phyloP scores from a whole-genome alignment of 73 alveolate species.

The Symbiodinium natans region DNA sequence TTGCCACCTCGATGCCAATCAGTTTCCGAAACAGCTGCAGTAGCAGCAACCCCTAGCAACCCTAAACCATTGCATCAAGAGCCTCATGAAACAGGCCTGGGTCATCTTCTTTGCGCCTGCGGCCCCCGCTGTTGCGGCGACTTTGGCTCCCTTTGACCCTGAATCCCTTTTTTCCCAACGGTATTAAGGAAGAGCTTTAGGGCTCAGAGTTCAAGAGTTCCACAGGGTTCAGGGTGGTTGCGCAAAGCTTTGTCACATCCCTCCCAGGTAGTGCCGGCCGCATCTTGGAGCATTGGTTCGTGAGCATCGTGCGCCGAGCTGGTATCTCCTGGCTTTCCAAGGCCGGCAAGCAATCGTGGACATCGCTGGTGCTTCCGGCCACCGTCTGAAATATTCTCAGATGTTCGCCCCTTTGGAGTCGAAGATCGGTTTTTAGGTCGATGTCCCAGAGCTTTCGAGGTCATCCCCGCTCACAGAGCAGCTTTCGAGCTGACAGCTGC shows the following conservation, averaged over 20 bases:
- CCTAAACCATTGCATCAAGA: neutral
- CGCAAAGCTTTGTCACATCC: neutral
- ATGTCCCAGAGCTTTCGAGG: neutral
- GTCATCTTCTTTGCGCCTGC: slow-evolving; percentile 35
- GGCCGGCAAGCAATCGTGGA: slow-evolving; percentile 74
- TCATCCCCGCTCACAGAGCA: slow-evolving; percentile 41
- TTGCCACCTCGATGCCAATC: no score
- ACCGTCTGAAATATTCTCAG: no score
- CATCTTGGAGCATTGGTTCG: neutral
- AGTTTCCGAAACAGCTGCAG: no score
- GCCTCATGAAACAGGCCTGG: slow-evolving; percentile 18
- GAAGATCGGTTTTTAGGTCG: no score
- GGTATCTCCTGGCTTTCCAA: no score
- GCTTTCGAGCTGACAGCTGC: slow-evolving; percentile 71
- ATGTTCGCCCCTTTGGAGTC: no score
- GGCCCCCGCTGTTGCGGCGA: slow-evolving; percentile 35
- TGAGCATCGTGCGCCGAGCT: no score
- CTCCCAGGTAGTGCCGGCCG: slow-evolving; percentile 46
- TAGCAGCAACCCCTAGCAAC: neutral
- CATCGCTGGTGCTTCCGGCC: slow-evolving; percentile 37
- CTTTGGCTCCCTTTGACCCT: neutral
- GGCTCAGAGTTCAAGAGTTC: neutral
- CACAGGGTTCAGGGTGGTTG: neutral
- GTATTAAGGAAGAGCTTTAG: neutral
- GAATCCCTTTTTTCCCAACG: neutral